These are phyloP conservation scores for Clonostachys chloroleuca DNA, from an alignment of 2,329 filamentous ascomycete genomes.

Conservation along the genomic window DNA sequence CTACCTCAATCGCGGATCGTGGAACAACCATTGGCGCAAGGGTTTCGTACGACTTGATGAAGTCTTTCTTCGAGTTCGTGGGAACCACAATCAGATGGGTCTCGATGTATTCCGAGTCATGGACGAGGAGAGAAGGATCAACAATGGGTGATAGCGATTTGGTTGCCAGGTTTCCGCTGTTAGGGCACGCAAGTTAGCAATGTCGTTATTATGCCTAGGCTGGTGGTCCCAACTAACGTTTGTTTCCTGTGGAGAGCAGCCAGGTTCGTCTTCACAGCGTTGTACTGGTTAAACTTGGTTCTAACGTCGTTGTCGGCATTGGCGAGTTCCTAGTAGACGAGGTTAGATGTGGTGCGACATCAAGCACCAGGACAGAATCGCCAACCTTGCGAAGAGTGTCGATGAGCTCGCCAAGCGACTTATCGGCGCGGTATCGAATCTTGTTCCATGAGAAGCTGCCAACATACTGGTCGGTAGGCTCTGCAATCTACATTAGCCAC, in stretches of 20 bases:
- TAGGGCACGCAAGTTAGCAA: conserved; percentile 4
- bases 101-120: conserved; percentile 93
- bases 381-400: conserved; percentile 80
- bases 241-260: conserved; percentile 80
- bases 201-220: not conserved
- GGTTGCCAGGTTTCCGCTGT: conserved; percentile 84
- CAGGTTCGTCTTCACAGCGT: conserved; percentile 80
- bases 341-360: conserved; percentile 1
- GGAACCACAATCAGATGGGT: conserved; percentile 93
- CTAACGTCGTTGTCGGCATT: conserved; percentile 97
- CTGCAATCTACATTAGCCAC: conserved; percentile 41
- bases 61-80: conserved; percentile 76
- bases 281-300: conserved; percentile 91
- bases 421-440: conserved; percentile 93
- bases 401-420: conserved; percentile 81
- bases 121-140: conserved; percentile 72
- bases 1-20: conserved; percentile 74
- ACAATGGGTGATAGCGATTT: conserved; percentile 91
- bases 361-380: not conserved
- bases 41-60: conserved; percentile 84
- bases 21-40: conserved; percentile 89
- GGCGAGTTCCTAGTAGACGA: conserved; percentile 63
- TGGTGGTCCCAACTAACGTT: conserved; percentile 53
- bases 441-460: conserved; percentile 94
- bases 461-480: conserved; percentile 93